Base-by-base conservation (phyloP, 768 basidiomycete genomes). In the Mrakia hoshinonis region DNA sequence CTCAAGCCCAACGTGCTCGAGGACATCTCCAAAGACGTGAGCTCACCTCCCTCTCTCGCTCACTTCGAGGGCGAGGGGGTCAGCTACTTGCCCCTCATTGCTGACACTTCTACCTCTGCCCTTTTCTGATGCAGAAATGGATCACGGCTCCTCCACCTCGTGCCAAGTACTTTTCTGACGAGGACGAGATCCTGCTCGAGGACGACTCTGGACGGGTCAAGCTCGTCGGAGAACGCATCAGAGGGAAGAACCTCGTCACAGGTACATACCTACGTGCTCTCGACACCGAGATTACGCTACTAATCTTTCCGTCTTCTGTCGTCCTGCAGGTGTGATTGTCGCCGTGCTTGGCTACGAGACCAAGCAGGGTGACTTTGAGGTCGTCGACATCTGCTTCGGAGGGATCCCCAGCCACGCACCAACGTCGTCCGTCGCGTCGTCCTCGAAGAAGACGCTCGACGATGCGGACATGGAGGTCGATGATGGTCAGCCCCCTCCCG, bases 1-100 rank as follows among this genome's bases (percentile, higher is more conserved):
- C 83, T 98, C 65, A 99, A 99, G 77, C 95, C 95, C 0, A 98
- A 97, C 77, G 90, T 99, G n/a, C 84, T 99, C 73, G 89, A 92
- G 76, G 96, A 99, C 74, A 85, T 98, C 74, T 92, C 88, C 29
- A 85, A 90, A 78, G 93, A 99, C 76, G 96, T 97, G 77, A 75
- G 31, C 67, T 43, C 52, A 11, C 29, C 67, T 58, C 36, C 58
- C 36, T 10, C 60, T 43, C 54, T 31, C n/a, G 5, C 26, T 39
- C 62, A 39, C 46, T 46, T 48, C 34, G 22, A 15, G n/a, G n/a
- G n/a, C n/a, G n/a, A n/a, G n/a, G n/a, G n/a, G n/a, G n/a, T n/a
- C n/a, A n/a, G n/a, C n/a, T n/a, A n/a, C n/a, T n/a, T n/a, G n/a
- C n/a, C n/a, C n/a, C n/a, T n/a, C n/a, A n/a, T n/a, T 29, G 12